phyloP scores from a whole-genome alignment of 352 stramenopile genomes.

The Phytophthora sansomeana region DNA sequence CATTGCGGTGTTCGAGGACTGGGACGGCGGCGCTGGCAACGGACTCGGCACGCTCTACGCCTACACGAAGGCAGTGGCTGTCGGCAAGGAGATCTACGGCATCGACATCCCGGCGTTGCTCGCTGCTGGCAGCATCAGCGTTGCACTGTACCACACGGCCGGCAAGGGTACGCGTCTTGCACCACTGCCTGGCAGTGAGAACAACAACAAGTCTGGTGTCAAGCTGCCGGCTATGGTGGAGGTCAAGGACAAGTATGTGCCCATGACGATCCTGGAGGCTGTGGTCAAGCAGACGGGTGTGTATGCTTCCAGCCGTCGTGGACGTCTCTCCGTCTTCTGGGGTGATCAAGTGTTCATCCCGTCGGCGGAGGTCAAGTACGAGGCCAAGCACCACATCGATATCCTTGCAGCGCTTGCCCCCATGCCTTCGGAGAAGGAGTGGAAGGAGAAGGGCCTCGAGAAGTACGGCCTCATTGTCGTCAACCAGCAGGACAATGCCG shows the following conservation, averaged over 20 bases:
- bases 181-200: constrained; percentile 96
- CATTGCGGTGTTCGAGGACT: constrained; percentile 97
- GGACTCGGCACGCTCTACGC: constrained; percentile 96
- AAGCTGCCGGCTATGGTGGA: constrained; percentile 96
- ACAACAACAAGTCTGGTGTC: constrained; percentile 99
- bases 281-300: constrained; percentile 98
- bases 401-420: constrained; percentile 96
- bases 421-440: constrained; percentile 94
- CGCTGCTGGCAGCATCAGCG: constrained; percentile 78
- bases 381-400: constrained; percentile 96
- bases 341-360: constrained; percentile 99
- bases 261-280: constrained; percentile 97
- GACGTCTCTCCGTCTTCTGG: constrained; percentile 97
- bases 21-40: constrained; percentile 96
- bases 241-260: constrained; percentile 86
- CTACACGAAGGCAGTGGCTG: constrained; percentile 93
- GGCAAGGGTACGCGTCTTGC: constrained; percentile 98
- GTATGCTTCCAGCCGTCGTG: constrained; percentile 95
- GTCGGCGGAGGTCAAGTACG: constrained; percentile 92
- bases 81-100: constrained; percentile 87
- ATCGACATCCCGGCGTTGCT: constrained; percentile 91
- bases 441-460: constrained; percentile 95
- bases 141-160: constrained; percentile 97
- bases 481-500: constrained; percentile 91
- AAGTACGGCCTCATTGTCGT: constrained; percentile 99